Conservation (phyloP, 2,329 filamentous ascomycete species). For the Lachnellula suecica region DNA sequence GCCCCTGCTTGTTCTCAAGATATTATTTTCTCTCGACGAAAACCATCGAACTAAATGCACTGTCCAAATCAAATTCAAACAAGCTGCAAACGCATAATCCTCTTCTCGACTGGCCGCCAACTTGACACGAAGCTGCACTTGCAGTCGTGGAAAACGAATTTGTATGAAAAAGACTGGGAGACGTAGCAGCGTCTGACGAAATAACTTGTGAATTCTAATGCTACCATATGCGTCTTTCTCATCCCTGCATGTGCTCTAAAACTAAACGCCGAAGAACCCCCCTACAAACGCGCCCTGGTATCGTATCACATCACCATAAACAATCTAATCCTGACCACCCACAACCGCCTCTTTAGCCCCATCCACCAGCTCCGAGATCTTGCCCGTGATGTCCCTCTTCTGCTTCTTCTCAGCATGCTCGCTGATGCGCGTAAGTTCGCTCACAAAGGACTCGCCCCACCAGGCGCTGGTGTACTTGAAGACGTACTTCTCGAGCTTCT, state of each 20-base stretch:
- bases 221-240: not conserved
- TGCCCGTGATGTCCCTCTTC: slow-evolving; percentile 19
- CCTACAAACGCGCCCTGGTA: not conserved
- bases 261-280: not conserved
- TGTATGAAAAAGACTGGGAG: too few species aligned
- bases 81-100: too few species aligned
- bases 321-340: slow-evolving; percentile 9
- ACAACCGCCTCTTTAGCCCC: slow-evolving; percentile 16
- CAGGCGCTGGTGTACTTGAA: slow-evolving; percentile 97
- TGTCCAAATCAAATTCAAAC: too few species aligned
- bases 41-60: too few species aligned
- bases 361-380: slow-evolving; percentile 20
- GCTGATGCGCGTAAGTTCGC: slow-evolving; percentile 58
- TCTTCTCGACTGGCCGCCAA: too few species aligned
- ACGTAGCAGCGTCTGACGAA: too few species aligned
- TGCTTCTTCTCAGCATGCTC: slow-evolving; percentile 32
- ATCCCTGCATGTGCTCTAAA: not conserved
- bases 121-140: too few species aligned
- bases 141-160: too few species aligned
- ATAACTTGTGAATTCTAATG: too few species aligned
- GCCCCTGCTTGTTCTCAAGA: too few species aligned
- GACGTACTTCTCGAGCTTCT: slow-evolving; percentile 91
- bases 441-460: slow-evolving; percentile 93
- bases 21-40: too few species aligned
- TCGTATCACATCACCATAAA: not conserved